Conservation (phyloP, 2,329 filamentous ascomycete species). For the Didymella sp. region DNA sequence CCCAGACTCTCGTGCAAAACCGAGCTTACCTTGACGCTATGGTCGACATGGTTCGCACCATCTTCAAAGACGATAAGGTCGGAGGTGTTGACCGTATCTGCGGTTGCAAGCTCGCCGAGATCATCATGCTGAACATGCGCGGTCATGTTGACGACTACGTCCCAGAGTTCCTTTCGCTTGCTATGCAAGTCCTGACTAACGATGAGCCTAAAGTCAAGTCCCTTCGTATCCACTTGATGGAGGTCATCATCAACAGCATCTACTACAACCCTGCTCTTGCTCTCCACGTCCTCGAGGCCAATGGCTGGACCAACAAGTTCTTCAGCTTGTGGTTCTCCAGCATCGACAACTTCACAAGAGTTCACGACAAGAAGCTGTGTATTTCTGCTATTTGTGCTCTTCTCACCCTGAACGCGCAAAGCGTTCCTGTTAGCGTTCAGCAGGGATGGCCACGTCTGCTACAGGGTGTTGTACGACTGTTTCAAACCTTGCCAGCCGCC, state of each 20-base stretch:
- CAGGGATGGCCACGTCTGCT: slow-evolving; percentile 94
- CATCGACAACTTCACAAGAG: slow-evolving; percentile 90
- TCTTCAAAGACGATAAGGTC: slow-evolving; percentile 91
- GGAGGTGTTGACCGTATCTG: slow-evolving; percentile 94
- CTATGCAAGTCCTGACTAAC: slow-evolving; percentile 80
- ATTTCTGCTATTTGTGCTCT: slow-evolving; percentile 92
- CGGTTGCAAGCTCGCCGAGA: slow-evolving; percentile 95
- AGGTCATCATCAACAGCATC: slow-evolving; percentile 97
- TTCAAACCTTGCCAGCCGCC: slow-evolving; percentile 87
- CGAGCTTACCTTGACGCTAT: slow-evolving; percentile 86
- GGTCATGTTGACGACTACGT: slow-evolving; percentile 89
- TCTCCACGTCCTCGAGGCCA: slow-evolving; percentile 85
- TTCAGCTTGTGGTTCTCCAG: slow-evolving; percentile 98
- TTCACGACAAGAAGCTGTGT: slow-evolving; percentile 98
- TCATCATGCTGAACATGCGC: slow-evolving; percentile 93
- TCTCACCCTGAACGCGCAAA: slow-evolving; percentile 77
- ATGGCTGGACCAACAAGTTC: slow-evolving; percentile 97
- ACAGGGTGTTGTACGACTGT: slow-evolving; percentile 85
- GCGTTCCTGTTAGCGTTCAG: slow-evolving; percentile 90
- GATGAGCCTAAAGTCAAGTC: slow-evolving; percentile 87
- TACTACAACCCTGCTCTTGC: slow-evolving; percentile 94
- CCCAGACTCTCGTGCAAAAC: slow-evolving; percentile 79
- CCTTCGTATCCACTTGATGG: slow-evolving; percentile 95
- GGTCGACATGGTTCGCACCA: slow-evolving; percentile 91
- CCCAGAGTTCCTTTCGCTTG: slow-evolving; percentile 85